Conservation (phyloP, 257 asterid genomes). For the Vinca minor region DNA sequence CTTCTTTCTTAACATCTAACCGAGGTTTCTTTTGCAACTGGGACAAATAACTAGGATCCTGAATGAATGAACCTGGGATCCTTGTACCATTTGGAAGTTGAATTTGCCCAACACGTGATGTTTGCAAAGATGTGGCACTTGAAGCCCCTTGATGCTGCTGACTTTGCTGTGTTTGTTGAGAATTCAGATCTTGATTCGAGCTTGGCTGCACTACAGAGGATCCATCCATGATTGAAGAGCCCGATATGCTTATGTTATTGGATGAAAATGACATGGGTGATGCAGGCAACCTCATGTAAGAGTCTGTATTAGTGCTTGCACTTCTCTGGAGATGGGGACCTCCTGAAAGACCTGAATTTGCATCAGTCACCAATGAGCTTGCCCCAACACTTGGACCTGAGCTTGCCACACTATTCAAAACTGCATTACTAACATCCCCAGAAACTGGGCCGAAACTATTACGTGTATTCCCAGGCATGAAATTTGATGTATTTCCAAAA, state of each 20-base stretch:
- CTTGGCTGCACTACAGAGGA: constrained; percentile 65
- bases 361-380: constrained; percentile 95
- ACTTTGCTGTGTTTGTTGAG: constrained; percentile 45
- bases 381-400: constrained; percentile 94
- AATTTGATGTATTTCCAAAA: constrained; percentile 54
- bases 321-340: constrained; percentile 89
- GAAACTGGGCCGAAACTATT: constrained; percentile 46
- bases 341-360: constrained; percentile 87
- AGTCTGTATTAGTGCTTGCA: constrained; percentile 81
- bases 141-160: constrained; percentile 78
- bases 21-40: constrained; percentile 91
- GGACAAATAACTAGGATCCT: constrained; percentile 52
- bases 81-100: constrained; percentile 51
- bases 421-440: constrained; percentile 50
- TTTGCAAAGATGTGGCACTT: constrained; percentile 70
- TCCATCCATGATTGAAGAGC: constrained; percentile 76
- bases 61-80: constrained; percentile 51
- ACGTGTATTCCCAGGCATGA: constrained; percentile 47
- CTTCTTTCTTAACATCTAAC: constrained; percentile 85
- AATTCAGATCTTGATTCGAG: constrained; percentile 58
- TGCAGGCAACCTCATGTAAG: constrained; percentile 90
- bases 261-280: constrained; percentile 96
- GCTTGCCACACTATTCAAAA: constrained; percentile 61
- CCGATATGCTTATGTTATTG: constrained; percentile 77
- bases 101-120: constrained; percentile 58